Evolutionary conservation across 176 grass and related monocot genomes (phyloP).

Genomic region (Themeda triandra): DNA sequence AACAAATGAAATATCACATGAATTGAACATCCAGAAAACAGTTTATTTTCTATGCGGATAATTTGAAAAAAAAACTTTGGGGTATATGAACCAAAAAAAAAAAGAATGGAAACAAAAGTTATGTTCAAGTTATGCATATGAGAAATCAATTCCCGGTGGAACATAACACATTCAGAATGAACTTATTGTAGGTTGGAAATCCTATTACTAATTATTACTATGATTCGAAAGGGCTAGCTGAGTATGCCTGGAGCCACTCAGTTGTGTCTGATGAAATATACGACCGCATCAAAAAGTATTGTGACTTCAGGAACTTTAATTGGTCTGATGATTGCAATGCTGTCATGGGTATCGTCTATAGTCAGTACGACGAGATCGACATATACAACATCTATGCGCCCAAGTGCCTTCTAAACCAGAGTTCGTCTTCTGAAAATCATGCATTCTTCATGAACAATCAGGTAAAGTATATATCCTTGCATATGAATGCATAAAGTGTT

Average conservation of each 20-base stretch:
- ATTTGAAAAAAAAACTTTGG: neutral
- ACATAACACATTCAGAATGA: neutral
- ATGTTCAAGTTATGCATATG: neutral
- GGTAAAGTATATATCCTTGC: neutral
- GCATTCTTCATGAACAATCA: neutral
- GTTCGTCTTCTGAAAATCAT: constrained; percentile 10
- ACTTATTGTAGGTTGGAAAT: constrained; percentile 62
- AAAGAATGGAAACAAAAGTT: neutral
- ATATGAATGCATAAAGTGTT: neutral
- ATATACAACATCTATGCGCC: constrained; percentile 91
- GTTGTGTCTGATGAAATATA: constrained; percentile 63
- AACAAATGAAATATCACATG: neutral
- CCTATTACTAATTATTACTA: constrained; percentile 59
- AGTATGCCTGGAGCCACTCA: constrained; percentile 81
- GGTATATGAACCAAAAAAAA: neutral
- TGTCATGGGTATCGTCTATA: constrained; percentile 44
- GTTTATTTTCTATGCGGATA: neutral
- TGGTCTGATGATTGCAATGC: constrained; percentile 45
- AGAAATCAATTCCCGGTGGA: neutral
- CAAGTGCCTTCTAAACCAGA: constrained; percentile 65
- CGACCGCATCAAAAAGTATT: constrained; percentile 33
- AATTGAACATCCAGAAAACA: neutral
- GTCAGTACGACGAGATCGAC: constrained; percentile 58
- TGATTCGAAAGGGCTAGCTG: constrained; percentile 61
- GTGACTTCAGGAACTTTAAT: constrained; percentile 58